phyloP scores from a whole-genome alignment of 768 basidiomycete genomes.

The Suillus hirtellus region DNA sequence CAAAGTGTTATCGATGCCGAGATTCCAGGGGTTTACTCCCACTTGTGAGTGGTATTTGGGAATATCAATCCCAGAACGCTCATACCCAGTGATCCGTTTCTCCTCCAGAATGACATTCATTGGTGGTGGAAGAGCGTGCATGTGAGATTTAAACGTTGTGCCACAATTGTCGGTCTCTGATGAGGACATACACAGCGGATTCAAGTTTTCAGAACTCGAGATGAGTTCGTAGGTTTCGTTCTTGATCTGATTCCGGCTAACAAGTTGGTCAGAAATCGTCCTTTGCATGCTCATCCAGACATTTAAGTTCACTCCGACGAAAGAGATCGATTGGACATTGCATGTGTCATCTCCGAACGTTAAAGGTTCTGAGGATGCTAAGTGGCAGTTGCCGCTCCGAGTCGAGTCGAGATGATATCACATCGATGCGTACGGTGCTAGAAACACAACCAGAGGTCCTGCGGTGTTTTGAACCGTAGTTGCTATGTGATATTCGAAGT shows the following conservation, averaged over 20 bases:
- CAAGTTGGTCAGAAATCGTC: constrained; percentile 6
- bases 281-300: constrained; percentile 7
- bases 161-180: constrained; percentile 41
- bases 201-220: constrained; percentile 49
- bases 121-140: constrained; percentile 47
- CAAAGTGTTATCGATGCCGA: constrained; percentile 36
- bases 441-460: no score
- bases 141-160: constrained; percentile 37
- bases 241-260: neutral
- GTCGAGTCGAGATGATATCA: constrained; percentile 11
- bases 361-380: constrained; percentile 8
- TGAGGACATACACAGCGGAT: constrained; percentile 26
- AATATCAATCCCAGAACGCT: neutral
- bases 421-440: neutral
- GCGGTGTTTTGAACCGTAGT: neutral
- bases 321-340: constrained; percentile 15
- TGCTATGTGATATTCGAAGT: neutral
- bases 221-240: constrained; percentile 41
- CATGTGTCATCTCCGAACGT: constrained; percentile 12
- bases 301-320: constrained; percentile 13
- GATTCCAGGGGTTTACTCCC: constrained; percentile 46
- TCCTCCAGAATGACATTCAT: constrained; percentile 46
- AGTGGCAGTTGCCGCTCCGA: constrained; percentile 8
- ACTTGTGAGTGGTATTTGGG: constrained; percentile 33
- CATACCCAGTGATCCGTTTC: neutral